Evolutionary conservation across 768 basidiomycete species (phyloP), one percentile per base, ranked within the genome.

Genomic region (Agrocybe chaxingu): DNA sequence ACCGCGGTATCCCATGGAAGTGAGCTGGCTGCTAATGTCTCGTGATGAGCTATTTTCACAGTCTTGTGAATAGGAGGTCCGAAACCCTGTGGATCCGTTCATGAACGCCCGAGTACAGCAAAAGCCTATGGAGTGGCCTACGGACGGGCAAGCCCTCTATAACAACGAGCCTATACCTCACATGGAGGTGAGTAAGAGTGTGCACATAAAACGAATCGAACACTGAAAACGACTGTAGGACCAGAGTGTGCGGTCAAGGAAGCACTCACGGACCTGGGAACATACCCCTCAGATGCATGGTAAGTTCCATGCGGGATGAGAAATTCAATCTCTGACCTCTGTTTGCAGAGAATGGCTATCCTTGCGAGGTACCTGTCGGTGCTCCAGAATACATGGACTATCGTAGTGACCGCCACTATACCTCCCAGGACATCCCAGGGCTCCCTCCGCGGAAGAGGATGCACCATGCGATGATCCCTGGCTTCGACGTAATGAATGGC

Each of bases 181-280:
- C 52, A 65, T 78, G 34, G 77, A 78, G 63, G 77, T 78, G 55
- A 49, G 71, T 47, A 29, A 36, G 24, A 10, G 7, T 32, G 36
- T 47, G 32, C 18, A 35, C 13, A 47, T 38, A 47, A 33, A 41
- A 46, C 42, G 35, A 51, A 33, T 42, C n/a, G 36, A 51, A 34
- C 53, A 53, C 49, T 56, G 42, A 54, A 56, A 33, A 10, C 38
- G 48, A 38, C 42, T 43, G 39, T 48, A 79, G 73, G 74, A 76
- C 58, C 70, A 69, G 52, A 58, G 69, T 44, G 58, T 59, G 36
- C 66, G 74, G 45, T 62, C 66, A 48, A 72, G 83, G 66, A 85
- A 85, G 62, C 82, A 84, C 66, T 70, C 76, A 57, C 74, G 84
- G 59, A 78, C 70, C 51, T 86, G 84, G 84, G 84, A 84, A 53